These are phyloP conservation scores for Neurospora sp. DNA, from an alignment of 495 filamentous ascomycete species.

Conservation along the genomic window DNA sequence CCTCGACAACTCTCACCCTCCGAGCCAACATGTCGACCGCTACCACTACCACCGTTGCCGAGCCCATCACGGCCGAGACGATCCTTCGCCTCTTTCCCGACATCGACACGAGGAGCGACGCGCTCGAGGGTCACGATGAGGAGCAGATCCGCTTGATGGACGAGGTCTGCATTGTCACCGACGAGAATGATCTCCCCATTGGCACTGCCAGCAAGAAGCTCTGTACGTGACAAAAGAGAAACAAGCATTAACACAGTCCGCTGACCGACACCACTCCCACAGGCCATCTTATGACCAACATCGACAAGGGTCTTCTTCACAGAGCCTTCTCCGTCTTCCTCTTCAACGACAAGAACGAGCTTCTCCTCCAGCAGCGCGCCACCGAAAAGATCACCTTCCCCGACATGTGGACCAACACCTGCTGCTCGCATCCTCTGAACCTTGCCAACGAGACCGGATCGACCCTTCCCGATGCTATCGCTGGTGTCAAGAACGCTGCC, in stretches of 20 bases:
- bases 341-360: slow-evolving; percentile 80
- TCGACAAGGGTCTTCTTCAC: slow-evolving; percentile 88
- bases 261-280: slow-evolving; percentile 6
- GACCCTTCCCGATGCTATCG: slow-evolving; percentile 66
- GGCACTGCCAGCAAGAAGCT: slow-evolving; percentile 97
- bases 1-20: background rate
- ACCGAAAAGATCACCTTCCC: slow-evolving; percentile 99
- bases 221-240: slow-evolving; percentile 49
- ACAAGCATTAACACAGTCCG: background rate
- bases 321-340: slow-evolving; percentile 97
- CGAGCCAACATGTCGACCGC: slow-evolving; percentile 23
- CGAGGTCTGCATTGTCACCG: slow-evolving; percentile 94
- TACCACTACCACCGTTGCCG: slow-evolving; percentile 27
- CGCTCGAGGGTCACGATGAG: slow-evolving; percentile 81
- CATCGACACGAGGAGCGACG: slow-evolving; percentile 77
- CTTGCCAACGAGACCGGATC: slow-evolving; percentile 85
- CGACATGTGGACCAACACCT: slow-evolving; percentile 99
- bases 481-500: slow-evolving; percentile 82
- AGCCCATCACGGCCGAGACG: slow-evolving; percentile 70
- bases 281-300: slow-evolving; percentile 99
- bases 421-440: slow-evolving; percentile 93
- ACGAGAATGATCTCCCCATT: slow-evolving; percentile 86
- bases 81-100: slow-evolving; percentile 88
- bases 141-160: slow-evolving; percentile 98
- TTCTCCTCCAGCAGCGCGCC: slow-evolving; percentile 92